Evolutionary conservation across 2,329 filamentous ascomycete species (phyloP), one percentile per base, ranked within the genome.

Genomic region (Pseudogymnoascus sp.): DNA sequence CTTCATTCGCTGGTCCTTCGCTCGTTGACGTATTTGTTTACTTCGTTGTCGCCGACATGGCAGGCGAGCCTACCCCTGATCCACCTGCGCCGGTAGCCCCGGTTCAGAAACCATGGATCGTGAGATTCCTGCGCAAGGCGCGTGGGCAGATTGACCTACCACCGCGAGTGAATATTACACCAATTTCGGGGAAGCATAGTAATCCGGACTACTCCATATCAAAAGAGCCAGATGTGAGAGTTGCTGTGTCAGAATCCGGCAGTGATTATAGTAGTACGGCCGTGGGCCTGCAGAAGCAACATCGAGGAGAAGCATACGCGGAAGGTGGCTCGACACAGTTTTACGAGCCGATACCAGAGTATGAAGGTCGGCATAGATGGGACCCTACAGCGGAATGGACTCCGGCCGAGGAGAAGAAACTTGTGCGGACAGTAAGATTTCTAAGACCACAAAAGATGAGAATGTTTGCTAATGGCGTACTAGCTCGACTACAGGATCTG

Each of bases 381-480:
- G 68, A 71, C 38, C 70, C 70, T 11, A 64, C 62, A 19, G 68
- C 65, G 21, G 59, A 68, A 42, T 72, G 70, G 70, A 71, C 68
- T 1, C 68, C 67, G 66, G 65, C 63, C 6, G 70, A 72, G 53
- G 70, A 72, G 64, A 65, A 69, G 35, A 67, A 61, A 23, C 44
- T 72, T 19, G 67, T 71, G 31, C 57, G 69, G 9, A 71, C 69
- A 50, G 65, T 69, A 65, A 65, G 63, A 31, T 28, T 33, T 36
- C 53, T 17, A 26, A 9, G 17, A 4, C n/a, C 15, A 35, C 8
- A 31, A 17, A 64, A 13, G 7, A 17, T 61, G 19, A 6, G 8
- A 9, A 59, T 63, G 13, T 10, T 53, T 42, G 21, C 59, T 62
- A 33, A 31, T 61, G 1, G n/a, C 8, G 9, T 31, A 17, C 64